Base-by-base conservation (phyloP, 2,329 filamentous ascomycete species). In the Diaporthe helianthi region DNA sequence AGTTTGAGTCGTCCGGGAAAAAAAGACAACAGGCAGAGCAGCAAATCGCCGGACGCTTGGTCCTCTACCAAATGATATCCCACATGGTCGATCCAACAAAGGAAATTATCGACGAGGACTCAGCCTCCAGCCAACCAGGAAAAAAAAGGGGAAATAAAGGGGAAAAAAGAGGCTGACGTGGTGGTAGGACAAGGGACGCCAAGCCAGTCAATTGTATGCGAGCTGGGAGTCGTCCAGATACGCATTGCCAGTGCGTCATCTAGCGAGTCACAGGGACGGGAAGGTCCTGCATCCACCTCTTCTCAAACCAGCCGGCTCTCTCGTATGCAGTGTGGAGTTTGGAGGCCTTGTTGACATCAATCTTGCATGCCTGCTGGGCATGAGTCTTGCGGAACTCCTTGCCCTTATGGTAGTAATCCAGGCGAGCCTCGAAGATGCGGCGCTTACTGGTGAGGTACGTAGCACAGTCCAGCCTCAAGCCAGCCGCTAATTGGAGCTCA, bases 271-370 rank as follows among this genome's bases (percentile, higher is more conserved):
- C 29, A n/a, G 51, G 44, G 71, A 46, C 46, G 69, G 65, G 65
- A 4, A 58, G 71, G 9, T 47, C 66, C 33, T 63, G 75, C 71
- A 87, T 80, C 81, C 83, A 85, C 4, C 78, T 73, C 19, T 82
- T 77, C 6, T 92, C 85, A 72, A 97, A 89, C 93, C 94, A 97
- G 74, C 92, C 92, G 46, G 96, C 92, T 75, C 90, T 91, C 61
- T 97, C 92, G 77, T 93, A 98, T 7, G 93, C 93, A 46, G 90
- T 90, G 92, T 93, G 97, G 55, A 98, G 85, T 79, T 95, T 95
- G 73, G 93, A 97, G 3, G 94, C 93, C 84, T 98, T 98, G 84
- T 98, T 98, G 78, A 98, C 95, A 76, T 98, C 95, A 73, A 98
- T 97, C 83, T 97, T 97, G 86, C 93, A 97, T n/a, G 93, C 93